Percentiles rank a stretch among this genome's conserved stretches.
These are phyloP conservation scores for Furcasterigmium furcatum DNA, from an alignment of 2,329 filamentous ascomycete species.

Conservation along the genomic window DNA sequence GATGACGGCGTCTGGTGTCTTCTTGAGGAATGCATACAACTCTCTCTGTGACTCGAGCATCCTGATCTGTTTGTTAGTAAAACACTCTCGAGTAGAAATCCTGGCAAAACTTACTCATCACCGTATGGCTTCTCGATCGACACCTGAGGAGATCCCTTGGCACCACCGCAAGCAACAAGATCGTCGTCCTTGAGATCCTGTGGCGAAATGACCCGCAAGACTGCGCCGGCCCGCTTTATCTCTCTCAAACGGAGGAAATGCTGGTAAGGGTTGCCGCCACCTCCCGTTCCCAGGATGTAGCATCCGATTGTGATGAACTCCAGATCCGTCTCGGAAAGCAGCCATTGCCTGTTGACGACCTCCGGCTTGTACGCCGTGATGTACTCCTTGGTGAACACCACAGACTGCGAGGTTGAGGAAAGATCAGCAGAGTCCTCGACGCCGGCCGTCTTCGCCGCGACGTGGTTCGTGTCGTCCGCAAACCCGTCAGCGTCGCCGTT, in stretches of 20 bases:
- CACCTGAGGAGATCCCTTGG: no score
- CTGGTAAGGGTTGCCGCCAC: slow-evolving; percentile 16
- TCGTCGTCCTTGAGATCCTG: slow-evolving; percentile 15
- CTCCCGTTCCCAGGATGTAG: slow-evolving; percentile 18
- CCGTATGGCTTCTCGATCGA: no score
- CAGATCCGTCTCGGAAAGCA: slow-evolving; percentile 15
- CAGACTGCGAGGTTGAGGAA: background rate
- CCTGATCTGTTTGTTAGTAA: background rate
- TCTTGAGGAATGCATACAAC: slow-evolving; percentile 46
- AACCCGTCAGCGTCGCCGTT: slow-evolving; percentile 47
- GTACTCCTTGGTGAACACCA: background rate
- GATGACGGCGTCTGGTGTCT: slow-evolving; percentile 14
- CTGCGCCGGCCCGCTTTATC: slow-evolving; percentile 14
- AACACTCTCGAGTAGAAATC: no score
- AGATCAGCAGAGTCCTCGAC: no score
- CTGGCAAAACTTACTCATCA: background rate
- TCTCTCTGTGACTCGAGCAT: slow-evolving; percentile 46
- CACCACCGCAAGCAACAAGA: no score
- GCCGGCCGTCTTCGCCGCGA: background rate
- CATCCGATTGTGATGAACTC: slow-evolving; percentile 17
- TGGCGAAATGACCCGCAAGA: slow-evolving; percentile 13
- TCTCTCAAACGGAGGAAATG: slow-evolving; percentile 12
- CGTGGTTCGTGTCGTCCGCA: slow-evolving; percentile 18
- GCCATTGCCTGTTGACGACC: slow-evolving; percentile 11
- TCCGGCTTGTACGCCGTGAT: slow-evolving; percentile 6